Conservation (phyloP, 352 stramenopile species). For the Pythium dissimile region DNA sequence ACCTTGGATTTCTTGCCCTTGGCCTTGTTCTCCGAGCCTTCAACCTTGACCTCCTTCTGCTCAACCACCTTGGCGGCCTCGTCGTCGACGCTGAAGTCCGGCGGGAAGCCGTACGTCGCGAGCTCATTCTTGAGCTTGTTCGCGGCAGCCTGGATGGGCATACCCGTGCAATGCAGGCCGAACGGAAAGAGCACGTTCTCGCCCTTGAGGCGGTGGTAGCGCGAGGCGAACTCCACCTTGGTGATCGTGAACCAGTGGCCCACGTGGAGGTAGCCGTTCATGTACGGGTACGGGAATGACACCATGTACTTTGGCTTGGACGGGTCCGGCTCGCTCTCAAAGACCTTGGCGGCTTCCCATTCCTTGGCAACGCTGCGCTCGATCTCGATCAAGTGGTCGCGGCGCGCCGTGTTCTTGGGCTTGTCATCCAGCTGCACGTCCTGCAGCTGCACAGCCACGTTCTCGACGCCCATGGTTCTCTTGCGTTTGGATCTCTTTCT, state of each 20-base stretch:
- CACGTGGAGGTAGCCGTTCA: constrained; percentile 99
- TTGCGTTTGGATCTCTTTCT: not conserved
- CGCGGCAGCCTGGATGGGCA: constrained; percentile 99
- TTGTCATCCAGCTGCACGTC: constrained; percentile 70
- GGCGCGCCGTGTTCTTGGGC: constrained; percentile 70
- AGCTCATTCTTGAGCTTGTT: constrained; percentile 99
- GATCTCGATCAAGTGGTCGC: constrained; percentile 90
- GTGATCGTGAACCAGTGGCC: constrained; percentile 97
- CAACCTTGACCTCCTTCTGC: constrained; percentile 75
- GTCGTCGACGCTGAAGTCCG: constrained; percentile 88
- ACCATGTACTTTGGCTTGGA: constrained; percentile 96
- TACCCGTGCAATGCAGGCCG: constrained; percentile 99
- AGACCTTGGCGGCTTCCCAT: constrained; percentile 87
- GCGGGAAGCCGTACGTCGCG: constrained; percentile 90
- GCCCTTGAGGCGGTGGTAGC: constrained; percentile 96
- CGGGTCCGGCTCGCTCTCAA: constrained; percentile 84
- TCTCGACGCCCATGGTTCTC: constrained; percentile 35
- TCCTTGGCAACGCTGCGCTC: constrained; percentile 90
- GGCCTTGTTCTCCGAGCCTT: constrained; percentile 77
- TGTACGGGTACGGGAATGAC: constrained; percentile 99
- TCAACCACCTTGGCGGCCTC: constrained; percentile 18
- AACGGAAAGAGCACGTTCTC: constrained; percentile 99
- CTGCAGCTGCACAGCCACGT: constrained; percentile 77
- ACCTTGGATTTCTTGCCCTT: constrained; percentile 99
- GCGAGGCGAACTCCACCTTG: constrained; percentile 95